Conservation (phyloP, 371 early-diverging fungal species). For the Mortierella sp. region DNA sequence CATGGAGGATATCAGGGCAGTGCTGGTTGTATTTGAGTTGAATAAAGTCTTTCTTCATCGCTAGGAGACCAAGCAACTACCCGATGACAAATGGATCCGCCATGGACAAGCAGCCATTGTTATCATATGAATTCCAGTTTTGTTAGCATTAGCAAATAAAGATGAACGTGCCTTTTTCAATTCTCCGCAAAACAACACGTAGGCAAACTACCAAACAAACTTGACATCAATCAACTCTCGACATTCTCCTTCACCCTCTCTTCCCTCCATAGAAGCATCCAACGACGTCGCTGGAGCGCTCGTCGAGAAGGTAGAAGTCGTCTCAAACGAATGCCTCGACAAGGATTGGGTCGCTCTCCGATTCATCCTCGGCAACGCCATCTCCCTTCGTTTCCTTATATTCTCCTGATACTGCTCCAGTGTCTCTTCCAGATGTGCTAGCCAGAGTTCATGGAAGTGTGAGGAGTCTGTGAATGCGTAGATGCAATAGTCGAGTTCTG, state of each 20-base stretch:
- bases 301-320: neutral
- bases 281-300: constrained; percentile 33
- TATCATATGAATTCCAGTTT: too few species aligned
- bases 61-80: too few species aligned
- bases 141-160: too few species aligned
- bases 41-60: too few species aligned
- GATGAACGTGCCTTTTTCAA: too few species aligned
- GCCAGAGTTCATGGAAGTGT: constrained; percentile 34
- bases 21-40: too few species aligned
- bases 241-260: constrained; percentile 52
- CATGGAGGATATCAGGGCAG: too few species aligned
- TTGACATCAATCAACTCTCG: constrained; percentile 41
- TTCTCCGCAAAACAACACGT: neutral
- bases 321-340: constrained; percentile 45
- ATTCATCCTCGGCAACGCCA: constrained; percentile 16
- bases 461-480: constrained; percentile 46
- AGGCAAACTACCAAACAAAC: constrained; percentile 30
- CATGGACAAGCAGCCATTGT: too few species aligned
- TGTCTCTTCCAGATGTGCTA: constrained; percentile 33
- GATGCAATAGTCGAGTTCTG: constrained; percentile 35
- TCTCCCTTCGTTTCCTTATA: constrained; percentile 17
- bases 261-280: constrained; percentile 41
- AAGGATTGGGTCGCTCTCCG: constrained; percentile 28
- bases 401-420: constrained; percentile 32
- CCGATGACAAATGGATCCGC: too few species aligned